These are phyloP conservation scores for Kwoniella dendrophila DNA, from an alignment of 768 basidiomycete genomes.

Conservation along the genomic window DNA sequence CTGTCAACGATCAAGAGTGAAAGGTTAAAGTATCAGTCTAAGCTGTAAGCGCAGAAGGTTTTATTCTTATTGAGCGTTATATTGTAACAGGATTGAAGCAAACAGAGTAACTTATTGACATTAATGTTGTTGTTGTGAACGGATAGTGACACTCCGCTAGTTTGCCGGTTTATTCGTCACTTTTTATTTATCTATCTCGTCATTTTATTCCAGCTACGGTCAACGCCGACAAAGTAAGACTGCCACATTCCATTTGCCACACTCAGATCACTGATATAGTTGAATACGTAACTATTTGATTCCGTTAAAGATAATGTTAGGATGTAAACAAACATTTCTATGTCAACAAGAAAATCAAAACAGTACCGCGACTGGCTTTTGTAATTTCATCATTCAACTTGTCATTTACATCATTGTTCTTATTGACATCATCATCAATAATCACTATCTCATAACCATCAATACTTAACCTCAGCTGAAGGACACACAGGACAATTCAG, in stretches of 20 bases:
- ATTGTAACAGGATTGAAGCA: no score
- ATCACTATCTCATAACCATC: background rate
- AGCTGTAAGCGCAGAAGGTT: no score
- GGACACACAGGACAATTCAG: background rate
- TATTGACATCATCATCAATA: background rate
- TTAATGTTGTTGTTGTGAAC: background rate
- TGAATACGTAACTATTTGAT: background rate
- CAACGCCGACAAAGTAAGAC: background rate
- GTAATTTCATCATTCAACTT: conserved; percentile 13
- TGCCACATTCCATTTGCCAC: conserved; percentile 12
- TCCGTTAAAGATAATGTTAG: background rate
- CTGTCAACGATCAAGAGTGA: background rate
- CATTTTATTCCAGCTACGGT: background rate
- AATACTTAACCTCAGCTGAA: no score
- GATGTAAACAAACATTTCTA: conserved; percentile 40
- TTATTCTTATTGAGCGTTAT: no score
- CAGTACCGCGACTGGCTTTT: conserved; percentile 39
- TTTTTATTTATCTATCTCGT: background rate
- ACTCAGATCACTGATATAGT: background rate
- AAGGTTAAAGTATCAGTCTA: no score
- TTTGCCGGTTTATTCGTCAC: background rate
- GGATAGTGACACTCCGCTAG: background rate
- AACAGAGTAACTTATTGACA: no score
- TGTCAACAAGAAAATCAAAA: no score
- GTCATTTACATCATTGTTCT: background rate